Base-by-base conservation (phyloP, 768 basidiomycete species). In the Lanmaoa rubissima region DNA sequence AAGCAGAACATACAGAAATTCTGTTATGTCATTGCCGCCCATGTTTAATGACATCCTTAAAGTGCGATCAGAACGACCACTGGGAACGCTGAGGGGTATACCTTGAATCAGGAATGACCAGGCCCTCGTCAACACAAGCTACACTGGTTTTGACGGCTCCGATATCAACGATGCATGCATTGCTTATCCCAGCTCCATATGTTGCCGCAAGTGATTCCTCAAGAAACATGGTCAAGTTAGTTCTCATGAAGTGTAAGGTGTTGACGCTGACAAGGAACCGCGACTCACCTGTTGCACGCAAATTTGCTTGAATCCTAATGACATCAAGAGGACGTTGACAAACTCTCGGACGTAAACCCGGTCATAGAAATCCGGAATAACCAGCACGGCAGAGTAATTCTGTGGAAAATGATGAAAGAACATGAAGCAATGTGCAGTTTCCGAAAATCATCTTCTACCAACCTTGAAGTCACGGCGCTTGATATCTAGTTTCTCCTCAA, bases 11-110 rank as follows among this genome's bases (percentile, higher is more conserved):
- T 86, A 84, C 43, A 96, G 77, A 65, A 96, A 92, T 59, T 90
- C 86, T 4, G 96, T 97, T 67, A 99, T 88, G 73, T 97, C 97
- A 70, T 98, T 90, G 14, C 96, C 94, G 19, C 94, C 97, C 73
- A 92, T 89, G 64, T 86, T 87, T 46, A 98, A 78, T 26, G 82
- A 78, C 77, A 95, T 86, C 61, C 96, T 85, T 58, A 41, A 40
- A 31, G 11, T 44, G 45, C 36, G 17, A 51, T 60, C 39, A 56
- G 55, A 57, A 59, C 49, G 17, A 34, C 49, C 39, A 24, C 4
- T 8, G 31, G 19, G 21, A 48, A 58, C 17, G n/a, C n/a, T 36
- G 60, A 38, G 47, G 51, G 28, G 3, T 75, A 43, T 65, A 92
- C 94, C 95, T 82, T 2, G 94, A 93, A 63, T 99, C 97, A 5